Base-by-base conservation (phyloP, 2,329 filamentous ascomycete genomes). In the Penicillium concentricum region DNA sequence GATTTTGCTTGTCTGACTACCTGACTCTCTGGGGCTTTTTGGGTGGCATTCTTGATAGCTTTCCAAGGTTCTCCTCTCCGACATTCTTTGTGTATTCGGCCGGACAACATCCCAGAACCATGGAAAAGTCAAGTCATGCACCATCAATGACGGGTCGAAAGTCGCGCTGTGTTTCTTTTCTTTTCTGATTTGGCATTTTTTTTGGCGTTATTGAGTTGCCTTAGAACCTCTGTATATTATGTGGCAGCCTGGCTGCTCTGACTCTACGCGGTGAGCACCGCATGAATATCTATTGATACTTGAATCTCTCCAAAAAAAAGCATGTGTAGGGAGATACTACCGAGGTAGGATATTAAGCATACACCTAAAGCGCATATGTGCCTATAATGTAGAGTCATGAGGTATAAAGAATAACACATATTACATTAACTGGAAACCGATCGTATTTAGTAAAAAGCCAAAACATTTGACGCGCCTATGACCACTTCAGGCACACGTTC, bases 171-270 rank as follows among this genome's bases (percentile, higher is more conserved):
- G 43, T 48, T 48, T 51, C 15, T 51, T 47, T 55, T 42, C 16
- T 42, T 16, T 43, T 16, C 13, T 59, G 43, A 54, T 53, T 62
- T 61, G 64, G 64, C 64, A 67, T 67, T 63, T 63, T 67, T 63
- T 63, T 51, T 56, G 64, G 64, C 64, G 64, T 67, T 61, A 46
- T 57, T 62, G 51, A 51, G 46, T 56, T 58, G 57, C 38, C 44
- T 55, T 42, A 28, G 50, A 54, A 57, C 35, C 47, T 34, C 26
- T 58, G 54, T 60, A 54, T 44, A 48, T 62, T 64, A 57, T 52
- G 48, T 57, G 43, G 56, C 41, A 52, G 46, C 49, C 42, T 49
- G 20, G 47, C 20, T 34, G 47, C 20, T 34, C 48, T 52, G 53
- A 37, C 16, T 56, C 43, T 43, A 46, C 15, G 52, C 45, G 52